Percentiles rank a stretch among this genome's conserved stretches.
Evolutionary conservation across 345 rosid species (phyloP).

Genomic region (Gossypium anomalum): DNA sequence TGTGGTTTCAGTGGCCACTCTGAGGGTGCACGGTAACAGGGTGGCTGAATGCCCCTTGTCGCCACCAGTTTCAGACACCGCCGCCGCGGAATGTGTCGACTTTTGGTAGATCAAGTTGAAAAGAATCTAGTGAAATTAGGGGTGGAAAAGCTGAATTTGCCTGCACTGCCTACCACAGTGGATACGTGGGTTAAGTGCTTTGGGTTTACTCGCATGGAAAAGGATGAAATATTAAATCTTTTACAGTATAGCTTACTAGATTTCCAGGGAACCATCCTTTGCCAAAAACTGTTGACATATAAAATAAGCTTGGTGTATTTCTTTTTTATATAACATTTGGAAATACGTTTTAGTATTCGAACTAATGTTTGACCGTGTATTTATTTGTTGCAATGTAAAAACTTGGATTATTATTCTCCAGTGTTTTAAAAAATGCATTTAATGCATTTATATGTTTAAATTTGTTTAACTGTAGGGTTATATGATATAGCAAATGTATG

Average conservation of each 20-base stretch:
- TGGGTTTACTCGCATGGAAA: conserved; percentile 42
- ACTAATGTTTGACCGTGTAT: too few species aligned
- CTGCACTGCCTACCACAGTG: conserved; percentile 36
- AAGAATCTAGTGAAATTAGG: conserved; percentile 46
- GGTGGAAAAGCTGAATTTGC: conserved; percentile 44
- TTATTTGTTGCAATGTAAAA: too few species aligned
- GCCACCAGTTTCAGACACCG: conserved; percentile 43
- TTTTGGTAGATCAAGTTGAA: conserved; percentile 46
- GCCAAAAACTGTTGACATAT: conserved; percentile 36
- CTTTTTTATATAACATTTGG: too few species aligned
- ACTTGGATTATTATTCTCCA: too few species aligned
- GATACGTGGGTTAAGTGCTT: conserved; percentile 31
- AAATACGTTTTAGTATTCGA: too few species aligned
- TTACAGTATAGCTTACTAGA: conserved; percentile 35
- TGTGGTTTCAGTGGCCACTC: conserved; percentile 43
- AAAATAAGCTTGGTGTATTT: background rate
- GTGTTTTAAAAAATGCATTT: too few species aligned
- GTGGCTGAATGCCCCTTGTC: conserved; percentile 59
- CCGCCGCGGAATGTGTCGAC: conserved; percentile 46
- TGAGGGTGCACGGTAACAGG: conserved; percentile 52
- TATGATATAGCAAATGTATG: too few species aligned
- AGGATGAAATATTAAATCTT: conserved; percentile 32
- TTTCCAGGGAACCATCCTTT: conserved; percentile 45
- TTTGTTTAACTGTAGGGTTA: too few species aligned
- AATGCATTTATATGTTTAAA: too few species aligned